Base-by-base conservation (phyloP, 169 alveolate genomes). In the Cardiosporidium cionae region DNA sequence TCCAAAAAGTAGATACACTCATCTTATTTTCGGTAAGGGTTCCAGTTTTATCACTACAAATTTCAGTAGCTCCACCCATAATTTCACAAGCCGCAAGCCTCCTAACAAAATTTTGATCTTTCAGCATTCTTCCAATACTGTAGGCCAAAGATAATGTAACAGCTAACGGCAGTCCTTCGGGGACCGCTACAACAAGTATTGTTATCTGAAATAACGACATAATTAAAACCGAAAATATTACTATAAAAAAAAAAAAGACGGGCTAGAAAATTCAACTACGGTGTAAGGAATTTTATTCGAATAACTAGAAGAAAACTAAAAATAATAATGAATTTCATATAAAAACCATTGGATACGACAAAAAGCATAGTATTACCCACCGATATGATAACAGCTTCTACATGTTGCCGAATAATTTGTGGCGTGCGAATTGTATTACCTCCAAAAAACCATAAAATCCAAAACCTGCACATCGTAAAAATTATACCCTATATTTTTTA, bases 11-110 rank as follows among this genome's bases (percentile, higher is more conserved):
- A 34, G 65, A 37, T 0, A 75, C 96, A 52, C 85, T 80, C 96
- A 93, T 93, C 70, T 80, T 79, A 79, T 93, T 93, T 71, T 86
- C 79, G 29, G 96, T 92, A 23, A 93, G 86, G n/a, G 96, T 92
- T 27, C 96, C 96, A 31, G 98, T 92, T 82, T 91, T 93, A 78
- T 93, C 98, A 62, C 94, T 81, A 78, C 96, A 90, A 70, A 93
- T 90, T 68, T 86, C 86, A 65, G 87, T 86, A 23, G 96, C 96
- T 6, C 95, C 94, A 31, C 98, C 98, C 98, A 93, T 93, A 7
- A 96, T 93, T 78, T 93, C 98, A 70, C 95, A 88, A 32, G 96
- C 93, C 29, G 84, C 89, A 67, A 93, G 84, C 29, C 83, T 71
- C 27, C 83, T 44, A 0, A 77, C 83, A 31, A 53, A 77, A 78